Evolutionary conservation across 2,329 filamentous ascomycete species (phyloP).

Genomic region (Chaetomiaceae sp.): DNA sequence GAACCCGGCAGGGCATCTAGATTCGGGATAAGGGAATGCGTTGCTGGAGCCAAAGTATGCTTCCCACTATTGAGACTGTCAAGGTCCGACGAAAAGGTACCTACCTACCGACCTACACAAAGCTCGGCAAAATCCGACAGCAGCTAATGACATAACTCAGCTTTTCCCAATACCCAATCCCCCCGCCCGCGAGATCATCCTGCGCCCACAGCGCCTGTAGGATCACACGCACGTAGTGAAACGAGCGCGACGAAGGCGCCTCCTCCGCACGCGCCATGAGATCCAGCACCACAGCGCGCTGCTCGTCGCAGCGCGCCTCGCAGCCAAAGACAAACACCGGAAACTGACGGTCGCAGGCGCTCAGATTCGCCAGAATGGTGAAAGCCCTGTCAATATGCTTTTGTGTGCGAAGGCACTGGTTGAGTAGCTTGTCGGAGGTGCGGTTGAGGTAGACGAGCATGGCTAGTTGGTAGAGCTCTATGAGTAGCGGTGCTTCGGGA

Average conservation of each 20-base stretch:
- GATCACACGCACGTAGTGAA: slow-evolving; percentile 20
- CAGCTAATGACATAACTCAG: slow-evolving; percentile 16
- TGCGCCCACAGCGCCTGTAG: slow-evolving; percentile 31
- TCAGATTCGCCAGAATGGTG: slow-evolving; percentile 17
- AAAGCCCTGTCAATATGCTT: slow-evolving; percentile 26
- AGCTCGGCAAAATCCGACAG: slow-evolving; percentile 18
- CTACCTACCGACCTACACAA: slow-evolving; percentile 23
- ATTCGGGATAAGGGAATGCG: too few species aligned
- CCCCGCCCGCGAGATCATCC: slow-evolving; percentile 26
- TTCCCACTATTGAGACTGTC: too few species aligned
- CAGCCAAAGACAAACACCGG: slow-evolving; percentile 26
- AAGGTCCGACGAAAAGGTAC: too few species aligned
- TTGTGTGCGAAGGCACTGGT: slow-evolving; percentile 7
- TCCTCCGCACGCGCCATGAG: slow-evolving; percentile 26
- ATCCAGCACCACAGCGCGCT: slow-evolving; percentile 23
- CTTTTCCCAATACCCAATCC: slow-evolving; percentile 11
- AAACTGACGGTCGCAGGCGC: slow-evolving; percentile 24
- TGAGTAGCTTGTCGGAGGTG: slow-evolving; percentile 13
- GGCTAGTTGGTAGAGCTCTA: slow-evolving; percentile 26
- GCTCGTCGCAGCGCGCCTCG: slow-evolving; percentile 25
- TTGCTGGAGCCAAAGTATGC: too few species aligned
- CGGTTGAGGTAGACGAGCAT: slow-evolving; percentile 29
- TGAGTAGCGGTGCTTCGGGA: slow-evolving; percentile 3
- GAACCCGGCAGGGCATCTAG: too few species aligned
- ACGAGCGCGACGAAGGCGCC: slow-evolving; percentile 15